A percentile compares a stretch with the other conserved stretches of the same genome.
phyloP scores from a whole-genome alignment of 2,329 filamentous ascomycete genomes.

The Fusarium miscanthi region DNA sequence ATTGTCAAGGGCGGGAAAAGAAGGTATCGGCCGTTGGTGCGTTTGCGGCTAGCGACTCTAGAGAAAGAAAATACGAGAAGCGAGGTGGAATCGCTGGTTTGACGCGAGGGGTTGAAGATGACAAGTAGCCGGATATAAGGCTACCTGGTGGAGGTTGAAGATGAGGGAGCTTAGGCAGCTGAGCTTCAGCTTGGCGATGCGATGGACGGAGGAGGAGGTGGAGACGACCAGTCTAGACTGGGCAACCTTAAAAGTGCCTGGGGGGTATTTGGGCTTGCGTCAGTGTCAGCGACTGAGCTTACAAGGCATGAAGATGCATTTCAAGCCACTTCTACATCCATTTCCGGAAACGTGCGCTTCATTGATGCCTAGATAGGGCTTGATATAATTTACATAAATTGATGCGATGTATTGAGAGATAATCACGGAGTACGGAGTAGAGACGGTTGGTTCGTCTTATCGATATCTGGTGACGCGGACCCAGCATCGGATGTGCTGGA shows the following conservation, averaged over 20 bases:
- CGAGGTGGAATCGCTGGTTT: not conserved
- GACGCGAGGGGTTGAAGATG: conserved; percentile 15
- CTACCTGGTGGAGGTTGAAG: not conserved
- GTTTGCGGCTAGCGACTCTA: conserved; percentile 1
- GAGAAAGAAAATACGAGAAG: not conserved
- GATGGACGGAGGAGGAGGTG: conserved; percentile 37
- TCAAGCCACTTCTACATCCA: conserved; percentile 33
- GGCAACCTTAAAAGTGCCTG: conserved; percentile 17
- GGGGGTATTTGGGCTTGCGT: conserved; percentile 41
- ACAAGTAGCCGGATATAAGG: conserved; percentile 25
- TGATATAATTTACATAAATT: not conserved
- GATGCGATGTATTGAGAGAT: not conserved
- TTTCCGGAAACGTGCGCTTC: conserved; percentile 13
- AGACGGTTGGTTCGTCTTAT: not conserved
- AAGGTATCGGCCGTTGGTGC: conserved; percentile 25
- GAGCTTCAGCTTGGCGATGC: conserved; percentile 32
- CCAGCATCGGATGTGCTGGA: conserved; percentile 1
- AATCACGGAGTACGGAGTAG: no score
- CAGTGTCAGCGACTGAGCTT: conserved; percentile 29
- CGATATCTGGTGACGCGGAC: not conserved
- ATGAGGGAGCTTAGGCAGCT: conserved; percentile 23
- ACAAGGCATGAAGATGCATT: not conserved
- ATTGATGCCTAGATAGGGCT: not conserved
- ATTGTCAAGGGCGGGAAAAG: conserved; percentile 46
- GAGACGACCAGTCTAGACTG: conserved; percentile 10